A percentile compares a stretch with the other conserved stretches of the same genome.
Evolutionary conservation across 2,329 filamentous ascomycete genomes (phyloP).

Genomic region (Fusarium aywerte): DNA sequence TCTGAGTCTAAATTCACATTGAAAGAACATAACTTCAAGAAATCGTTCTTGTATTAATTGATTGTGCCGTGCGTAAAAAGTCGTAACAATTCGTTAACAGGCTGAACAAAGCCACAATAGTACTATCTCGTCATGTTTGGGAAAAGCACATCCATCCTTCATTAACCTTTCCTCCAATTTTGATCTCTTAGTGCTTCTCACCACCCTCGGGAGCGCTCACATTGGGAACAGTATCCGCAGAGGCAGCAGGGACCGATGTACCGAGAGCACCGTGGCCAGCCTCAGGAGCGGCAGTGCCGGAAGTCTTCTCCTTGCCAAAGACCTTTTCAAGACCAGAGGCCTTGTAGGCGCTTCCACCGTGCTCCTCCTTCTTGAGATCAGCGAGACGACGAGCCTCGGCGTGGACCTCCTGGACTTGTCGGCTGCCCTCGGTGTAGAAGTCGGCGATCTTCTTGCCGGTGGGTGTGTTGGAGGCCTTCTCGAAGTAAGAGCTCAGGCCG

Average conservation of each 20-base stretch:
- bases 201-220: slow-evolving; percentile 42
- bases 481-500: slow-evolving; percentile 88
- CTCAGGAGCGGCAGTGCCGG: slow-evolving; percentile 31
- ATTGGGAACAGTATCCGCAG: slow-evolving; percentile 36
- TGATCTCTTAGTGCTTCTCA: slow-evolving; percentile 33
- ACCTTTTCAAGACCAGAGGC: slow-evolving; percentile 67
- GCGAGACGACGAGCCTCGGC: slow-evolving; percentile 88
- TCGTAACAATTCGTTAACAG: slow-evolving; percentile 42
- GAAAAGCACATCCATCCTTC: background rate
- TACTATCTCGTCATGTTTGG: slow-evolving; percentile 12
- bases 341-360: slow-evolving; percentile 69
- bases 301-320: slow-evolving; percentile 63
- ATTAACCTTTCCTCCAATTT: slow-evolving; percentile 9
- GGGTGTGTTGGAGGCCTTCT: slow-evolving; percentile 87
- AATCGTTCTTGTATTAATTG: slow-evolving; percentile 31
- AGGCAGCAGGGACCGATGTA: slow-evolving; percentile 37
- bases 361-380: slow-evolving; percentile 80
- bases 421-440: slow-evolving; percentile 87
- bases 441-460: slow-evolving; percentile 87
- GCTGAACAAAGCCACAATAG: slow-evolving; percentile 16
- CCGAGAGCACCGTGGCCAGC: slow-evolving; percentile 28
- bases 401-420: slow-evolving; percentile 95
- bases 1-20: background rate
- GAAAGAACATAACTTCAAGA: background rate
- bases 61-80: slow-evolving; percentile 34